A percentile compares a stretch with the other conserved stretches of the same genome.
phyloP scores from a whole-genome alignment of 1,284 basidiomycete genomes.

The Ceratobasidium theobromae region DNA sequence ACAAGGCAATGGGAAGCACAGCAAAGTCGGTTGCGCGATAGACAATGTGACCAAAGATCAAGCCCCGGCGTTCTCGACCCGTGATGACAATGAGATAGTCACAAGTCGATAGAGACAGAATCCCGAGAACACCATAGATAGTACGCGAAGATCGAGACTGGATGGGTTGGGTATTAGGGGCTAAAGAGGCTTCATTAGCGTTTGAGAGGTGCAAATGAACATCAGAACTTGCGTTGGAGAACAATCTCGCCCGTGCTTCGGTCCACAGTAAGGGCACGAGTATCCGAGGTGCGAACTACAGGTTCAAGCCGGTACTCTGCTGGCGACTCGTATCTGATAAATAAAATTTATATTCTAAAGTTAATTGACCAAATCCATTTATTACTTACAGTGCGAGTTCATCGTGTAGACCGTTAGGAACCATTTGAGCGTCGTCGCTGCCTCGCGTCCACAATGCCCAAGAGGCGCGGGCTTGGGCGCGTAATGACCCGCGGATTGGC shows the following conservation, averaged over 20 bases:
- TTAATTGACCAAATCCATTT: too few species aligned
- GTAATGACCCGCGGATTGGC: slow-evolving; percentile 9
- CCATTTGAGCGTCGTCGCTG: slow-evolving; percentile 8
- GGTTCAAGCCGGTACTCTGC: slow-evolving; percentile 16
- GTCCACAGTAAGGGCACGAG: slow-evolving; percentile 57
- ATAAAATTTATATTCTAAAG: not conserved
- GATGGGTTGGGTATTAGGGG: slow-evolving; percentile 17
- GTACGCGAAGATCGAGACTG: slow-evolving; percentile 36
- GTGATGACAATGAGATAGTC: slow-evolving; percentile 94
- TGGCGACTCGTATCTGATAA: slow-evolving; percentile 1
- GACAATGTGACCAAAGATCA: slow-evolving; percentile 81
- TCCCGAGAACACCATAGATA: slow-evolving; percentile 82
- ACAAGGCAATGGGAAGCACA: slow-evolving; percentile 76
- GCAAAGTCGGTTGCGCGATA: slow-evolving; percentile 92
- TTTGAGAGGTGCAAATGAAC: not conserved
- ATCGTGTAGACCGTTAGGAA: not conserved
- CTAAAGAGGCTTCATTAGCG: slow-evolving; percentile 3
- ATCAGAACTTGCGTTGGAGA: slow-evolving; percentile 57
- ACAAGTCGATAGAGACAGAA: slow-evolving; percentile 83
- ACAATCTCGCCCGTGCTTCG: slow-evolving; percentile 70
- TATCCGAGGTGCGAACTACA: slow-evolving; percentile 1
- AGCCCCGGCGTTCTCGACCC: slow-evolving; percentile 75
- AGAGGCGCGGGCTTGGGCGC: not conserved
- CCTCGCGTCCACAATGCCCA: not conserved
- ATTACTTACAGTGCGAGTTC: slow-evolving; percentile 15